phyloP scores from a whole-genome alignment of 2,329 filamentous ascomycete genomes.

The Aspergillus aculeatinus region DNA sequence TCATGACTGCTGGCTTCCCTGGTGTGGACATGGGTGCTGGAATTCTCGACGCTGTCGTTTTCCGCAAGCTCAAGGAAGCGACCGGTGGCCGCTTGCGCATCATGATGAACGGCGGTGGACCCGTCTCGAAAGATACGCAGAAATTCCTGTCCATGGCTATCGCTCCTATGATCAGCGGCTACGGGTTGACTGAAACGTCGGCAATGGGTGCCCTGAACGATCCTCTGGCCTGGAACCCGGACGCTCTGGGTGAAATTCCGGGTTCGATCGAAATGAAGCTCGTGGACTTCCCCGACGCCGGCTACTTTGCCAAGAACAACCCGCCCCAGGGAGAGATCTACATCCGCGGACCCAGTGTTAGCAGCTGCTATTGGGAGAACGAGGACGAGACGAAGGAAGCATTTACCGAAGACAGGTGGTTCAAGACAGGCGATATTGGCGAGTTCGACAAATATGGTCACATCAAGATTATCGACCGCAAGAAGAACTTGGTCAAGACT shows the following conservation, averaged over 20 bases:
- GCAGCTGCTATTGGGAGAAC: conserved; percentile 78
- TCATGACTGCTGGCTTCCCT: conserved; percentile 55
- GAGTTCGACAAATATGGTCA: conserved; percentile 80
- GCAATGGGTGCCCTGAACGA: conserved; percentile 62
- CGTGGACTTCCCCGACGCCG: conserved; percentile 84
- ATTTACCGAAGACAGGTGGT: conserved; percentile 85
- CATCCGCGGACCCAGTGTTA: conserved; percentile 75
- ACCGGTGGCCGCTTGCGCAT: conserved; percentile 87
- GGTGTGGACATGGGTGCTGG: conserved; percentile 54
- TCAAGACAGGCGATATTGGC: conserved; percentile 94
- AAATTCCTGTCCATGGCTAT: conserved; percentile 89
- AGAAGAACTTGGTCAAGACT: conserved; percentile 98
- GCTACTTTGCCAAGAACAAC: conserved; percentile 71
- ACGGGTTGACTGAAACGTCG: conserved; percentile 90
- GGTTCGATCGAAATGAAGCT: conserved; percentile 83
- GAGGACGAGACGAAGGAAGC: conserved; percentile 78
- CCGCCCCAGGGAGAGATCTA: conserved; percentile 91
- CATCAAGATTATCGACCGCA: conserved; percentile 84
- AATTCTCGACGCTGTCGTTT: conserved; percentile 78
- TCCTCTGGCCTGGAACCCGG: conserved; percentile 78
- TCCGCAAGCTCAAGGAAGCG: conserved; percentile 85
- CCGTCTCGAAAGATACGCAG: conserved; percentile 82
- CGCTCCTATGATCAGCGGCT: conserved; percentile 90
- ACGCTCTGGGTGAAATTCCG: conserved; percentile 74
- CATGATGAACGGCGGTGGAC: conserved; percentile 91